Base-by-base conservation (phyloP, 768 basidiomycete species). In the Calocybe cyanea region DNA sequence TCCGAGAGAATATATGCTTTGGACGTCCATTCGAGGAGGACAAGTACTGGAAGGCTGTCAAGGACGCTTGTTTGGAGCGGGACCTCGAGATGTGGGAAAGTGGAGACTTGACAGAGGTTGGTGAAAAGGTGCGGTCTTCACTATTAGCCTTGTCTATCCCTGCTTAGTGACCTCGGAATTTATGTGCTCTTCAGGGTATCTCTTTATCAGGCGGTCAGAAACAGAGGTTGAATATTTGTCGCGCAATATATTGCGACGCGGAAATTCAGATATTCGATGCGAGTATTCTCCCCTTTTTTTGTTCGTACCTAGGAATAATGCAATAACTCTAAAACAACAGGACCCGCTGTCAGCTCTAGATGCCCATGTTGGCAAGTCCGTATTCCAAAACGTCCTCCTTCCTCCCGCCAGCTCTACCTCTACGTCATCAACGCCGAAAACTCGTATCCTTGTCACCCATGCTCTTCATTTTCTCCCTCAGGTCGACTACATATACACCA, bases 331-430 rank as follows among this genome's bases (percentile, higher is more conserved):
- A n/a, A n/a, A n/a, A 34, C 17, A 38, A 7, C 34, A 83, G 79
- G 91, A 92, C 56, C 90, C 90, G 4, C 69, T 92, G 8, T 88
- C 85, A n/a, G 92, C 92, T 18, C 76, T 97, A 9, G 93, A 97
- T 60, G 91, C 92, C 4, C 91, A 93, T 58, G 91, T 95, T 39
- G 92, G 92, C 32, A 88, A 87, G 62, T 76, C 80, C 2, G 82
- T 94, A 11, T 92, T 95, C 69, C 79, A 87, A 57, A 84, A 93
- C 47, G 87, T 92, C 9, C 75, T 95, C 38, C 25, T 28, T 28
- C 11, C 25, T 11, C 25, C 25, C 5, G 11, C 25, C 11, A 28
- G 6, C 25, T 6, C 25, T 11, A 28, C 25, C 25, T 72, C 81
- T 46, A 78, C 80, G 44, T 76, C 73, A 13, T 68, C 79, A 11